Percentiles rank a stretch among this genome's conserved stretches.
These are phyloP conservation scores for Ilex asprella DNA, from an alignment of 257 asterid species.

Conservation along the genomic window DNA sequence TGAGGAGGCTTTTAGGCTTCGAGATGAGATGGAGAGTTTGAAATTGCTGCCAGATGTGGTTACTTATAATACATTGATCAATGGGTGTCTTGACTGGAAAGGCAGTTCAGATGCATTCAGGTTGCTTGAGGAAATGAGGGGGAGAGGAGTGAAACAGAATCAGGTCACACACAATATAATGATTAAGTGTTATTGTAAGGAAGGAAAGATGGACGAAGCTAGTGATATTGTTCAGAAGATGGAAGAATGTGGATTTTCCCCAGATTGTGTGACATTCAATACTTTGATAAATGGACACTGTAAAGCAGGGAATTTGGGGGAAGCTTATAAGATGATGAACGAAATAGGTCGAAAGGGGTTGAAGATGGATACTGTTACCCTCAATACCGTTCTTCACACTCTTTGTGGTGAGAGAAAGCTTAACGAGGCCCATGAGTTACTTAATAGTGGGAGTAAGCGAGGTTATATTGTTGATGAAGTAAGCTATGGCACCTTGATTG, in stretches of 20 bases:
- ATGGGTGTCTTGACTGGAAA: slow-evolving; percentile 49
- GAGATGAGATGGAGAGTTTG: slow-evolving; percentile 56
- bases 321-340: slow-evolving; percentile 62
- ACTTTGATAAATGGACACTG: slow-evolving; percentile 61
- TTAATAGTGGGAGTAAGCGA: slow-evolving; percentile 46
- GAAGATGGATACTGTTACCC: slow-evolving; percentile 73
- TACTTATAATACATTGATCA: slow-evolving; percentile 73
- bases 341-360: slow-evolving; percentile 57
- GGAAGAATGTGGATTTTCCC: slow-evolving; percentile 61
- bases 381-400: slow-evolving; percentile 54
- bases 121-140: slow-evolving; percentile 61
- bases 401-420: slow-evolving; percentile 56
- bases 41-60: slow-evolving; percentile 67
- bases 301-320: slow-evolving; percentile 59
- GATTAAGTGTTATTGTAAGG: slow-evolving; percentile 73
- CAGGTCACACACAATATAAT: slow-evolving; percentile 65
- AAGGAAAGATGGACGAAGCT: slow-evolving; percentile 68
- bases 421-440: slow-evolving; percentile 52
- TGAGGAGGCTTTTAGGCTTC: slow-evolving; percentile 62
- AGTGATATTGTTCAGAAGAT: slow-evolving; percentile 34
- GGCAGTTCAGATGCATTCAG: slow-evolving; percentile 37
- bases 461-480: slow-evolving; percentile 81
- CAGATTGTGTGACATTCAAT: slow-evolving; percentile 63
- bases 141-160: slow-evolving; percentile 42
- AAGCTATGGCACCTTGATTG: slow-evolving; percentile 77